Base-by-base conservation (phyloP, 2,329 filamentous ascomycete genomes). In the Paecilomyces variotii region DNA sequence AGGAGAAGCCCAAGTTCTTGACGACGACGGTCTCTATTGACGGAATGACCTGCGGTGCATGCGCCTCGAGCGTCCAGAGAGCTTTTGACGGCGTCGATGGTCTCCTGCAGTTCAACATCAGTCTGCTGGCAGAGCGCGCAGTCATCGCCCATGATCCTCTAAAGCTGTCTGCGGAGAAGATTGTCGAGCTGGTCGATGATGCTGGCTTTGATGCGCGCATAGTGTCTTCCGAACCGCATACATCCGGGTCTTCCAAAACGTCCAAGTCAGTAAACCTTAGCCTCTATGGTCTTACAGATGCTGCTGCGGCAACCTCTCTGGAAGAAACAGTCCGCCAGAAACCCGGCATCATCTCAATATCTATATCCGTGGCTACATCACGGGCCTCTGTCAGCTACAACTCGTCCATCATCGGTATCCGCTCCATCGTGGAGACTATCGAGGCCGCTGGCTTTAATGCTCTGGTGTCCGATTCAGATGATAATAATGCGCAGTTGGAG, bases 1-100 rank as follows among this genome's bases (percentile, higher is more conserved):
- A 72, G 54, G 62, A 65, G 30, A 77, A 74, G 56, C 59, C 70
- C 6, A 73, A 72, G 27, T 63, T 68, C 2, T 80, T 87, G 58
- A 90, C 85, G 0, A 97, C 92, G 0, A 97, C 92, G 0, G 82
- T 99, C 19, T 86, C 89, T 3, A 90, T 99, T 57, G 90, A 94
- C 65, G 94, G 94, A 55, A 99, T 99, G 94, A 99, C 94, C 1
- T 97, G 94, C 70, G 93, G 93, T 25, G 91, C 94, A 50, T 99
- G 94, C 74, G 97, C 94, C 0, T 93, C 93, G 1, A 91, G 93
- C 4, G 86, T 97, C 1, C 90, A 97, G 68, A 82, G 84, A 55
- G 91, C 89, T 2, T 94, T 99, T 75, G 84, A 85, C 64, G 84
- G 83, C 62, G 75, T 93, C 1, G 85, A 89, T 9, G 94, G 94